Conservation (phyloP, 2,329 filamentous ascomycete species). For the Zymoseptoria crescenta region DNA sequence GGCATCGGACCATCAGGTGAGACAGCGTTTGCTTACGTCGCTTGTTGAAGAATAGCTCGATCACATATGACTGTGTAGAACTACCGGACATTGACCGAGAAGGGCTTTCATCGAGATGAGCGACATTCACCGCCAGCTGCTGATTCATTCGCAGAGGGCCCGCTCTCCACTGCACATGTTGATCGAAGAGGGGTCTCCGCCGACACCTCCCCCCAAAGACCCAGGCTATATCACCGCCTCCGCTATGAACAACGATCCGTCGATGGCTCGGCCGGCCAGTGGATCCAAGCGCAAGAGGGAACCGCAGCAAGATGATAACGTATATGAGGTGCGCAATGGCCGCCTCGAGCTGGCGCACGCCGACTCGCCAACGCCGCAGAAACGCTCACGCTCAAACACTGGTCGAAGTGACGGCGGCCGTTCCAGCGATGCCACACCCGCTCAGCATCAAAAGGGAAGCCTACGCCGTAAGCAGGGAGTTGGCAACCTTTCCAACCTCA, state of each 20-base stretch:
- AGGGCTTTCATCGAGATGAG: background rate
- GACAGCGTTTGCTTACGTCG: background rate
- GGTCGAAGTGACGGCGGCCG: slow-evolving; percentile 7
- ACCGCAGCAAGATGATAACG: slow-evolving; percentile 13
- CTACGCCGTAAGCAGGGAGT: slow-evolving; percentile 29
- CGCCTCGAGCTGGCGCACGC: slow-evolving; percentile 14
- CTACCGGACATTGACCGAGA: background rate
- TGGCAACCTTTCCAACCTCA: slow-evolving; percentile 29
- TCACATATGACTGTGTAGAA: background rate
- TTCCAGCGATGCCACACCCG: slow-evolving; percentile 16
- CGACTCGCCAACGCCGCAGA: slow-evolving; percentile 21
- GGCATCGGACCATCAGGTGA: background rate
- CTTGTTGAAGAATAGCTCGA: background rate
- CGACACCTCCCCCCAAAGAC: slow-evolving; percentile 28
- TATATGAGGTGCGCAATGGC: slow-evolving; percentile 14
- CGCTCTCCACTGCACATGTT: slow-evolving; percentile 4
- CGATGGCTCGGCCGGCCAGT: slow-evolving; percentile 15
- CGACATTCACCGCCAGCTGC: slow-evolving; percentile 4
- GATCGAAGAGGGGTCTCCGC: slow-evolving; percentile 15
- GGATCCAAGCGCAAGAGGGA: slow-evolving; percentile 27
- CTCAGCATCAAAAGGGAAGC: slow-evolving; percentile 16
- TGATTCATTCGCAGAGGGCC: slow-evolving; percentile 1
- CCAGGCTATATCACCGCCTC: slow-evolving; percentile 8
- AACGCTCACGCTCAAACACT: slow-evolving; percentile 22
- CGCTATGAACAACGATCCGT: slow-evolving; percentile 16